Conservation (phyloP, 2,329 filamentous ascomycete species). For the Alternaria novae-zelandiae region DNA sequence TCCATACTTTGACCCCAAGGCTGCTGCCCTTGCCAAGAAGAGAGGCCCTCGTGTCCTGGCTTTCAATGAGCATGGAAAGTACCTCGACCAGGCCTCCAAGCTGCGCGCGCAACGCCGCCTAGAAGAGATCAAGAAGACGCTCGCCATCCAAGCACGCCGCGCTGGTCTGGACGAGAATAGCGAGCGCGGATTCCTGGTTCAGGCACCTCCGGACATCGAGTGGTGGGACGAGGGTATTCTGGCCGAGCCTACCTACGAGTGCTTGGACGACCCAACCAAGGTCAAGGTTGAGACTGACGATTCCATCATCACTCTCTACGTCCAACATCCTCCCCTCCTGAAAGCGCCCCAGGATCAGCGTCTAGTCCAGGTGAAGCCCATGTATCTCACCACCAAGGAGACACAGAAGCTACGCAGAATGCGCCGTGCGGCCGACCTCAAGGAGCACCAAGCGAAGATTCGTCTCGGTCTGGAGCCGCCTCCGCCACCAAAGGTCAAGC, state of each 20-base stretch:
- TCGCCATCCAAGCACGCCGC: conserved; percentile 84
- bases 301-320: conserved; percentile 85
- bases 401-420: conserved; percentile 90
- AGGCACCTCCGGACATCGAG: conserved; percentile 84
- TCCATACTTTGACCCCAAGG: conserved; percentile 80
- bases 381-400: conserved; percentile 91
- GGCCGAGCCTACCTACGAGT: conserved; percentile 75
- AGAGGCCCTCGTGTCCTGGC: conserved; percentile 74
- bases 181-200: conserved; percentile 87
- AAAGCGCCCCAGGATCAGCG: conserved; percentile 91
- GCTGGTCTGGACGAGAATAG: conserved; percentile 94
- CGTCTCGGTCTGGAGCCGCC: conserved; percentile 87
- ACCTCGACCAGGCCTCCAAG: conserved; percentile 91
- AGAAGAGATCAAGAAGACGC: conserved; percentile 92
- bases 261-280: conserved; percentile 67
- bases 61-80: conserved; percentile 97
- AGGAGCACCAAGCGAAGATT: conserved; percentile 96
- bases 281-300: conserved; percentile 80
- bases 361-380: conserved; percentile 78
- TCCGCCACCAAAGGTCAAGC: conserved; percentile 94
- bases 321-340: conserved; percentile 90
- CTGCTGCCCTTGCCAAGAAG: conserved; percentile 60
- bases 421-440: conserved; percentile 87
- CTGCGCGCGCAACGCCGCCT: conserved; percentile 84
- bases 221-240: conserved; percentile 97